Base-by-base conservation (phyloP, 345 rosid genomes). In the Euclidium syriacum region DNA sequence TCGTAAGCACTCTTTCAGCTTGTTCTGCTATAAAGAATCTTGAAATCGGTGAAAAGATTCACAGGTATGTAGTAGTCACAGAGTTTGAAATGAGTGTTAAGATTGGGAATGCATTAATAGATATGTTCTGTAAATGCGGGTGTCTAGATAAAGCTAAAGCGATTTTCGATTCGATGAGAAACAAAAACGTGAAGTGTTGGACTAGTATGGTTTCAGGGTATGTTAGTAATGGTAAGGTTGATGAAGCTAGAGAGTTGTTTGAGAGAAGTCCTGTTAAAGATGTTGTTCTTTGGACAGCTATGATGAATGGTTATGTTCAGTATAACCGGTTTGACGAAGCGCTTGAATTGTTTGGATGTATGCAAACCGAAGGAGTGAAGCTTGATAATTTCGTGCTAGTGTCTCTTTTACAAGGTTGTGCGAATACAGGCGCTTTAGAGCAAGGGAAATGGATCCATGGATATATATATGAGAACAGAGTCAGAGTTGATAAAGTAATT, bases 401-500 rank as follows among this genome's bases (percentile, higher is more conserved):
- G 20, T 71, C 94, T 39, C 84, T 89, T n/a, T 80, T 89, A 54
- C 82, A 85, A 16, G 91, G 91, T 35, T 86, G 91, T 35, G 90
- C 95, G 18, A 88, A 86, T 43, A 63, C 65, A 10, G 91, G 96
- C 70, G 86, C 90, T 61, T 23, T 85, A 10, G 91, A 86, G 77
- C 90, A 82, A 64, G 96, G 96, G 64, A 78, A 79, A 25, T 86
- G 94, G 96, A 79, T 89, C 63, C 96, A 89, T 61, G 81, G 73
- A 27, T 86, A 78, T 29, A 78, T 89, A 1, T 52, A 56, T 26
- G 87, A 78, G 64, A 78, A 81, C 27, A 29, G 75, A 27, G 76
- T 88, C 15, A 33, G 54, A 14, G 39, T 84, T 10, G 94, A 84
- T 69, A 65, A 80, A 15, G 65, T 86, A 10, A 77, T 86, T 39